Base-by-base conservation (phyloP, 345 rosid genomes). In the Adansonia digitata region DNA sequence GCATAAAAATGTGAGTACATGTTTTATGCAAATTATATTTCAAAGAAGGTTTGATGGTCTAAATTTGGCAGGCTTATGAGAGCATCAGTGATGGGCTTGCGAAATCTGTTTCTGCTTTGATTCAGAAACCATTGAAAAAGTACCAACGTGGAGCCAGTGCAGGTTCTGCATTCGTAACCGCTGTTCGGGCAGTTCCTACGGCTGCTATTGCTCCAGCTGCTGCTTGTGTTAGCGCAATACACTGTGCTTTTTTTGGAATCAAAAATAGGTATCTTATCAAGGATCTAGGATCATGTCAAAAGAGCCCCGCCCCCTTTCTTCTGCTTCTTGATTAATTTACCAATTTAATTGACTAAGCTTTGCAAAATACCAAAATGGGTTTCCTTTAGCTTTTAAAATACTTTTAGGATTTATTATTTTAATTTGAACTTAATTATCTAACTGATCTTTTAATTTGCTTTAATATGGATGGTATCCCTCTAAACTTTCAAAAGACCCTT, bases 191-290 rank as follows among this genome's bases (percentile, higher is more conserved):
- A 68, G 91, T 93, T 84, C 99, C 99, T 78, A 85, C 94, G 66
- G 99, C 99, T 86, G 90, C 94, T 78, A 85, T 95, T 77, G 91
- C 97, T 80, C 97, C 97, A 2, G 90, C 90, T 75, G 87, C 98
- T 78, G 96, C 93, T 71, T 88, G 92, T 82, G 96, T 92, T 26
- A 86, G 86, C 66, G 97, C 99, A 27, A 81, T 88, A 31, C 96
- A 93, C 82, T 88, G 73, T 79, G 75, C 94, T 81, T 89, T 93
- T 64, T 91, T 95, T 82, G 99, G 99, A 73, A 48, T 95, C 78
- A 83, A 97, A 84, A 95, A 95, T 72, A 95, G 98, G 99, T 89
- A 42, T 8, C 83, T 70, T 77, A 73, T 46, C 45, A 56, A 13
- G 42, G 24, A 63, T 42, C 37, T 46, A 13, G 43, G 37, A 12